These are phyloP conservation scores for Terfezia boudieri DNA, from an alignment of 495 filamentous ascomycete genomes.

Conservation along the genomic window DNA sequence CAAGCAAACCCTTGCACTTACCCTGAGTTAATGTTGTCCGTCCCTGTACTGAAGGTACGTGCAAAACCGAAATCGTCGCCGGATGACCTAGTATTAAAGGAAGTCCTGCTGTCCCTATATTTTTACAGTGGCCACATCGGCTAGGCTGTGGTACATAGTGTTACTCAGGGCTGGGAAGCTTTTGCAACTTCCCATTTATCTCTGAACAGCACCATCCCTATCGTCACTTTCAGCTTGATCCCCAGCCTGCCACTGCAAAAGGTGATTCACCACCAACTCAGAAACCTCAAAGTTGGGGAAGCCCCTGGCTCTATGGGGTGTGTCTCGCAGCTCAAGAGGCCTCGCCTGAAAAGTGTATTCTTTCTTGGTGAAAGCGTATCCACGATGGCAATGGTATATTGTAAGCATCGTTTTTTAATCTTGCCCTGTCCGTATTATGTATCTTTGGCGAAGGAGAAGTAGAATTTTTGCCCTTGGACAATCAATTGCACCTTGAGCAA, in stretches of 20 bases:
- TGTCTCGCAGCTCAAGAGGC: constrained; percentile 29
- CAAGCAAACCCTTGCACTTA: too few relatives aligned
- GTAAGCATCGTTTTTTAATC: constrained; percentile 24
- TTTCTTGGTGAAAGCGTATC: constrained; percentile 46
- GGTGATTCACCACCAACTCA: constrained; percentile 48
- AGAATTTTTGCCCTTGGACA: constrained; percentile 8
- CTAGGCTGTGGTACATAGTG: too few relatives aligned
- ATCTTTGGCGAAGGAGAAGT: constrained; percentile 11
- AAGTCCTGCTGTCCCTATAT: too few relatives aligned
- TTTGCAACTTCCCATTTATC: too few relatives aligned
- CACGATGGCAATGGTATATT: constrained; percentile 77
- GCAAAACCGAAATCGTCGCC: too few relatives aligned
- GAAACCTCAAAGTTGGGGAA: constrained; percentile 58
- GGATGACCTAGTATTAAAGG: too few relatives aligned
- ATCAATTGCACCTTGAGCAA: constrained; percentile 11
- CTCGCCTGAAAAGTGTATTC: constrained; percentile 49
- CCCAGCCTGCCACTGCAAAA: constrained; percentile 1
- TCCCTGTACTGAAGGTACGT: too few relatives aligned
- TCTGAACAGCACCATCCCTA: too few relatives aligned
- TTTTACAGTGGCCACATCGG: too few relatives aligned
- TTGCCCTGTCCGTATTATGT: constrained; percentile 8
- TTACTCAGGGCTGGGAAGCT: too few relatives aligned
- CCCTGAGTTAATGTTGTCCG: too few relatives aligned
- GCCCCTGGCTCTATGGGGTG: constrained; percentile 24
- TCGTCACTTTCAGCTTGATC: too few relatives aligned